Evolutionary conservation across 176 grass and related monocot genomes (phyloP).

Genomic region (Ensete glaucum): DNA sequence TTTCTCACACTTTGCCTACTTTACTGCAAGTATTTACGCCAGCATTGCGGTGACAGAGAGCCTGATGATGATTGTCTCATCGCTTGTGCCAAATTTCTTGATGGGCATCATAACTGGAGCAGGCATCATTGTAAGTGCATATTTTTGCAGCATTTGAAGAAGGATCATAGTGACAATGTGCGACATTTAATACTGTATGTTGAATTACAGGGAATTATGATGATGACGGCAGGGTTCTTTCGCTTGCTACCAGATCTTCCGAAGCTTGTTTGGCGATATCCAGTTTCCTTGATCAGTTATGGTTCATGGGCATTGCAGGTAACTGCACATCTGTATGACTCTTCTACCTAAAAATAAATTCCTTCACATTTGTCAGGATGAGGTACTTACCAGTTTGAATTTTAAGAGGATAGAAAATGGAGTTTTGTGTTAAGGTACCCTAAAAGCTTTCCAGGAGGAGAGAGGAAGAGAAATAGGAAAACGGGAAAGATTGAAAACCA

Average conservation of each 20-base stretch:
- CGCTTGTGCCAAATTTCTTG: conserved; percentile 82
- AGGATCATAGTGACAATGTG: background rate
- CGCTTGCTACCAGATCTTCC: conserved; percentile 82
- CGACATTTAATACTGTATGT: background rate
- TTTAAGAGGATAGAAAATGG: too few species aligned
- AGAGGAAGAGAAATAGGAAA: too few species aligned
- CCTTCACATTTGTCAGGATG: too few species aligned
- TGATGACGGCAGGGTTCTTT: conserved; percentile 91
- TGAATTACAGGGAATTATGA: conserved; percentile 80
- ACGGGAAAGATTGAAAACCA: too few species aligned
- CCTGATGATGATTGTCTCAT: conserved; percentile 90
- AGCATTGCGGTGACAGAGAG: conserved; percentile 67
- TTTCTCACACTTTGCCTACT: conserved; percentile 65
- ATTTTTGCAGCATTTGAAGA: background rate
- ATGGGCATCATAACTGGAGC: conserved; percentile 78
- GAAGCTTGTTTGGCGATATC: conserved; percentile 80
- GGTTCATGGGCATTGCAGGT: conserved; percentile 94
- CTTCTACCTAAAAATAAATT: too few species aligned
- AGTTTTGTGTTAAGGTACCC: too few species aligned
- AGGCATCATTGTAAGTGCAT: conserved; percentile 60
- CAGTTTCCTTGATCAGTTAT: conserved; percentile 74
- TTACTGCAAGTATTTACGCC: conserved; percentile 49
- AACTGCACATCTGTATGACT: background rate
- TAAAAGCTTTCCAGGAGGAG: too few species aligned
- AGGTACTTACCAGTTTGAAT: too few species aligned